These are phyloP conservation scores for Dactylellina haptotyla DNA, from an alignment of 2,329 filamentous ascomycete genomes.

Conservation along the genomic window DNA sequence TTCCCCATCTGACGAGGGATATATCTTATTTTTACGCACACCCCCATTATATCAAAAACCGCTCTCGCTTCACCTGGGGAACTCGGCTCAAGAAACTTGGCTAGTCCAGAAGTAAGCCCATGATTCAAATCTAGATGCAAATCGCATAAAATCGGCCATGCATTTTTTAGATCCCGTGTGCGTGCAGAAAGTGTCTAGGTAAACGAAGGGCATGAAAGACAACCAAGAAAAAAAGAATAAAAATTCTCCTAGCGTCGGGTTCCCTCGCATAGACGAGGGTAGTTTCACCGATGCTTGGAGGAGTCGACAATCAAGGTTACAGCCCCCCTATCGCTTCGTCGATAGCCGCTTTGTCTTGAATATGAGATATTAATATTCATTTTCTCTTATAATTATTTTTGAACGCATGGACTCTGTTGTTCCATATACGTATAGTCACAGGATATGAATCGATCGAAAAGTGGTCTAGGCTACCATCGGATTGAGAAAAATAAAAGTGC, in stretches of 20 bases:
- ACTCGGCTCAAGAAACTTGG: conserved; percentile 19
- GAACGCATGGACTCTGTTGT: background rate
- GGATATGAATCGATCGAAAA: background rate
- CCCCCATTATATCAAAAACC: background rate
- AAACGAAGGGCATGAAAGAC: too few relatives aligned
- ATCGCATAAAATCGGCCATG: background rate
- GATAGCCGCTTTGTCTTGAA: conserved; percentile 47
- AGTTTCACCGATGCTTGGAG: conserved; percentile 1
- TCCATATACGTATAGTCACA: too few relatives aligned
- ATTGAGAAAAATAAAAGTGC: background rate
- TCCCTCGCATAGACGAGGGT: conserved; percentile 50
- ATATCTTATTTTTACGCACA: conserved; percentile 30
- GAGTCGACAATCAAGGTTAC: background rate
- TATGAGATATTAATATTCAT: conserved; percentile 23
- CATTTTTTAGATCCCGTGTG: conserved; percentile 24
- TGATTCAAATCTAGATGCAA: conserved; percentile 9
- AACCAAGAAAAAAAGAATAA: conserved; percentile 13
- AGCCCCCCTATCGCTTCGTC: conserved; percentile 34
- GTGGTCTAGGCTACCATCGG: background rate
- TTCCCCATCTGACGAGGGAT: conserved; percentile 3
- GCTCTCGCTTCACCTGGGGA: conserved; percentile 20
- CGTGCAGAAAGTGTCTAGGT: conserved; percentile 28
- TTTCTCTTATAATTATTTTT: conserved; percentile 2
- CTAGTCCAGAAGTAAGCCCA: background rate
- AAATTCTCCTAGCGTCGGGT: conserved; percentile 47